These are phyloP conservation scores for Brettanomyces sp. DNA, from an alignment of 805 yeast genomes.

Conservation along the genomic window DNA sequence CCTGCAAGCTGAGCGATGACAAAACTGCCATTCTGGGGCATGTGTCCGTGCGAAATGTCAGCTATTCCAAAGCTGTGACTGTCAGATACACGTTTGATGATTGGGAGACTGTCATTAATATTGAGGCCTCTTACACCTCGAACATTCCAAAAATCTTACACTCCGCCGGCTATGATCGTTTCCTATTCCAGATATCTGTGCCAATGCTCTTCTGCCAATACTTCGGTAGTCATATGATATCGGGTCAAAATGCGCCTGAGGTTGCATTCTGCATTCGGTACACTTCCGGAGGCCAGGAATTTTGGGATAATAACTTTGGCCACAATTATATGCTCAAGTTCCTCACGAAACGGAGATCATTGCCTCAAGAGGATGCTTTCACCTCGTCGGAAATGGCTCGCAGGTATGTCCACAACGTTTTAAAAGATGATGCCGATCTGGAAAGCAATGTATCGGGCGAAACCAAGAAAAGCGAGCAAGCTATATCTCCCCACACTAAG, in stretches of 20 bases:
- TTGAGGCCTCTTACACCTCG: slow-evolving; percentile 50
- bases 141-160: slow-evolving; percentile 44
- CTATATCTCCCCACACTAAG: neutral
- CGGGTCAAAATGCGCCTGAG: slow-evolving; percentile 12
- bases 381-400: neutral
- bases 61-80: slow-evolving; percentile 58
- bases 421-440: too few species aligned
- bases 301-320: slow-evolving; percentile 69
- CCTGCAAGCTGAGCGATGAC: slow-evolving; percentile 49
- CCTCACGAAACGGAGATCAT: slow-evolving; percentile 2
- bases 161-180: slow-evolving; percentile 55
- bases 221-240: slow-evolving; percentile 13
- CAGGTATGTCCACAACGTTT: too few species aligned
- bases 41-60: slow-evolving; percentile 67
- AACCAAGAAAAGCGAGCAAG: neutral
- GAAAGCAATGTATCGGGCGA: neutral
- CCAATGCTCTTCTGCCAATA: slow-evolving; percentile 28
- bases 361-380: neutral
- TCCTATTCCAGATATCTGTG: slow-evolving; percentile 53
- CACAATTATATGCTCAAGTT: slow-evolving; percentile 48
- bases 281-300: slow-evolving; percentile 37
- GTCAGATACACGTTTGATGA: slow-evolving; percentile 67
- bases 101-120: slow-evolving; percentile 71
- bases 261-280: slow-evolving; percentile 49
- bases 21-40: slow-evolving; percentile 57